A percentile compares a stretch with the other conserved stretches of the same genome.
phyloP scores from a whole-genome alignment of 73 alveolate genomes.

The Paramecium sexaurelia region DNA sequence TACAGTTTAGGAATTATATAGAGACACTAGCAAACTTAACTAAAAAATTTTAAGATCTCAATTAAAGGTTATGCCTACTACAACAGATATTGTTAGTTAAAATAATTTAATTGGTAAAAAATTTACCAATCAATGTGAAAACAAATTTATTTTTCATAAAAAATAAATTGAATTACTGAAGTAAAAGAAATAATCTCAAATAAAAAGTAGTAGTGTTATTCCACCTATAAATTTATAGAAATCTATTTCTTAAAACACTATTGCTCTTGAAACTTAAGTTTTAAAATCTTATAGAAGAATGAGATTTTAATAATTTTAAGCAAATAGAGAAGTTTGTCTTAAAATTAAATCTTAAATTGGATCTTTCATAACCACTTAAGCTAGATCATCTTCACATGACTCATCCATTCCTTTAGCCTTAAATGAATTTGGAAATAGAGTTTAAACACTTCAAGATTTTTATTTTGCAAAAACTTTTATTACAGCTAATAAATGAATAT shows the following conservation, averaged over 20 bases:
- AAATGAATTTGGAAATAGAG: background rate
- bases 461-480: background rate
- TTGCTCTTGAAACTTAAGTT: background rate
- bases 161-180: background rate
- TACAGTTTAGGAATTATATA: slow-evolving; percentile 6
- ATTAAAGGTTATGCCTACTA: background rate
- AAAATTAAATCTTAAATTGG: background rate
- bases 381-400: background rate
- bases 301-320: slow-evolving; percentile 1
- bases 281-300: background rate
- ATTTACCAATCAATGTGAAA: background rate
- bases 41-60: background rate
- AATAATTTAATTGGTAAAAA: background rate
- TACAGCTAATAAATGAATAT: background rate
- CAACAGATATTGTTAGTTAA: background rate
- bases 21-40: background rate
- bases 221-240: background rate
- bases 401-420: background rate
- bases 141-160: background rate
- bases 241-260: background rate
- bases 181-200: background rate
- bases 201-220: background rate
- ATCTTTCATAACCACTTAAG: background rate
- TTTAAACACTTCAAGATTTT: background rate
- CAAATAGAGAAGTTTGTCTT: background rate